Percentiles rank a stretch among this genome's conserved stretches.
phyloP scores from a whole-genome alignment of 495 filamentous ascomycete species.

The Xylaria sp. region DNA sequence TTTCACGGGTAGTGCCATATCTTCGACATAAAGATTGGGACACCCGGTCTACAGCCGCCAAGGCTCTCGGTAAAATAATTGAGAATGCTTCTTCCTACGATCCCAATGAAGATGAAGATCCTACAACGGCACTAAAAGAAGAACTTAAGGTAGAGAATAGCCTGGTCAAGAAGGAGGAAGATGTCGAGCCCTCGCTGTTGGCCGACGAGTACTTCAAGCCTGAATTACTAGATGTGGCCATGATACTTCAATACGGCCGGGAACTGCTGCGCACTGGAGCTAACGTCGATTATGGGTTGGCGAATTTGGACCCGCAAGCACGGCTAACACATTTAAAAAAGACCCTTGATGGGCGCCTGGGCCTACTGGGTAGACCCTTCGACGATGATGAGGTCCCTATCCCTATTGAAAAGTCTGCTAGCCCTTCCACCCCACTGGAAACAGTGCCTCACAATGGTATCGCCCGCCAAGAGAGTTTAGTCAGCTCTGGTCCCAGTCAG shows the following conservation, averaged over 20 bases:
- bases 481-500: constrained; percentile 40
- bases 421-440: constrained; percentile 52
- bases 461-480: constrained; percentile 43
- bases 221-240: constrained; percentile 75
- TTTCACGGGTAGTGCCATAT: constrained; percentile 95
- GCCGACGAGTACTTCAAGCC: constrained; percentile 71
- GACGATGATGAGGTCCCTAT: constrained; percentile 79
- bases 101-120: constrained; percentile 67
- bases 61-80: constrained; percentile 90
- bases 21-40: constrained; percentile 94
- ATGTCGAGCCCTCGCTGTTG: constrained; percentile 41
- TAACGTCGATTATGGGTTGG: constrained; percentile 81
- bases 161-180: constrained; percentile 60
- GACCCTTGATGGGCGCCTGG: constrained; percentile 80
- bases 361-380: constrained; percentile 79
- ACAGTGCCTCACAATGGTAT: constrained; percentile 50
- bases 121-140: constrained; percentile 55
- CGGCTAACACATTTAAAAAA: constrained; percentile 88
- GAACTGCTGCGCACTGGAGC: constrained; percentile 77
- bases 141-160: constrained; percentile 48
- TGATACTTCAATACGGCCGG: constrained; percentile 81
- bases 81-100: constrained; percentile 88
- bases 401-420: constrained; percentile 44
- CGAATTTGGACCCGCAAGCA: constrained; percentile 77
- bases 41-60: constrained; percentile 87